Percentiles rank a stretch among this genome's conserved stretches.
These are phyloP conservation scores for Psilocybe cyanescens DNA, from an alignment of 768 basidiomycete species.

Conservation along the genomic window DNA sequence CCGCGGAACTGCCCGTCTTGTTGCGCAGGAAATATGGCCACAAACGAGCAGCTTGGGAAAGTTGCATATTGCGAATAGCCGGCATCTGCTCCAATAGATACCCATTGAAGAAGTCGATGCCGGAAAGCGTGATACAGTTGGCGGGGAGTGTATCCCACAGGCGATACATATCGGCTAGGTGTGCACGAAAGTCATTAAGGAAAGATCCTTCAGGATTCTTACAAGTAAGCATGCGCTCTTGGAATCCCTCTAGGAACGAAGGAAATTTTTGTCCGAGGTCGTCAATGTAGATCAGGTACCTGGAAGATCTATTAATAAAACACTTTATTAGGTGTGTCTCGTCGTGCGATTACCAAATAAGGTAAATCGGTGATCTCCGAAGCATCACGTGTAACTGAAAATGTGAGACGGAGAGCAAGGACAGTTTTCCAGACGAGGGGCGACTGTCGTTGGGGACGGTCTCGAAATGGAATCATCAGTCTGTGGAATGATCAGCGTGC, in stretches of 20 bases:
- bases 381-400: too few relatives aligned
- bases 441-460: too few relatives aligned
- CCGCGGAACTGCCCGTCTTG: slow-evolving; percentile 5
- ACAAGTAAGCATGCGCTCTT: not conserved
- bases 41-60: not conserved
- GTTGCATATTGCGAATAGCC: not conserved
- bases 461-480: too few relatives aligned
- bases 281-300: slow-evolving; percentile 5
- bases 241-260: not conserved
- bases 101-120: slow-evolving; percentile 12
- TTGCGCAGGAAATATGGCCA: slow-evolving; percentile 15
- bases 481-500: too few relatives aligned
- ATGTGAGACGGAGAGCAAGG: too few relatives aligned
- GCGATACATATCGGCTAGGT: slow-evolving; percentile 3
- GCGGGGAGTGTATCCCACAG: too few relatives aligned
- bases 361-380: too few relatives aligned
- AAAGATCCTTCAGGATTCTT: not conserved
- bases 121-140: too few relatives aligned
- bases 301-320: not conserved
- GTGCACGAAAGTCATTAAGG: not conserved
- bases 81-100: slow-evolving; percentile 8
- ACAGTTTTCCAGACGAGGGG: too few relatives aligned
- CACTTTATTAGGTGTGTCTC: not conserved
- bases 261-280: slow-evolving; percentile 7
- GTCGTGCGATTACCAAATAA: too few relatives aligned